Base-by-base conservation (phyloP, 2,329 filamentous ascomycete genomes). In the Zymoseptoria tritici region DNA sequence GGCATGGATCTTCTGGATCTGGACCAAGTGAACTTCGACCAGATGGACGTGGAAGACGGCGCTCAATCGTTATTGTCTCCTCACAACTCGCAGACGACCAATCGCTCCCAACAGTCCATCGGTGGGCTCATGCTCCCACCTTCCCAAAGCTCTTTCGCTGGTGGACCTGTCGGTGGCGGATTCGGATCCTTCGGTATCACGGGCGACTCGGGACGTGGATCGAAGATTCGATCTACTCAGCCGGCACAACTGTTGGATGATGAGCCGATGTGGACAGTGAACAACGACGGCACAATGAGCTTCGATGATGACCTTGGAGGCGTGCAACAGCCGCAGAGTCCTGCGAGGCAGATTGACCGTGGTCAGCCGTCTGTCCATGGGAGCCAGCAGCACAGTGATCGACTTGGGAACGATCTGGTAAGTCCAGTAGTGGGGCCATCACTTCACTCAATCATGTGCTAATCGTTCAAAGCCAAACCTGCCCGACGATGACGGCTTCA, bases 1-100 rank as follows among this genome's bases (percentile, higher is more conserved):
- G 84, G 87, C 51, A 79, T 85, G 36, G 77, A 79, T 36, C 77
- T 91, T 24, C 83, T 86, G 1, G 79, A 86, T 22, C 73, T 85
- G 26, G 80, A 85, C 56, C 62, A 63, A 22, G 51, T 70, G 53
- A 54, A 69, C 19, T 57, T 66, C 59, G 79, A 86, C 31, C 71
- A 84, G 21, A 79, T 84, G 55, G 69, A 85, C 16, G 74, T 74
- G 2, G 70, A 76, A 5, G 66, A 72, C 16, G 67, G 72, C 8
- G 72, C 74, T 5, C 69, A 71, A 59, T 72, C 70, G 3, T 71
- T 69, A 9, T 68, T 76, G 0, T 76, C 77, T 49, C 74, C 76
- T 4, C 64, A 74, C 54, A 73, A 59, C 64, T 66, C 57, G 29
- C 68, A 58, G 21, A 59, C 56, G 19, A 59, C 62, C 22, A 46